Base-by-base conservation (phyloP, 1,139 yeast genomes). In the Taphrina populina region DNA sequence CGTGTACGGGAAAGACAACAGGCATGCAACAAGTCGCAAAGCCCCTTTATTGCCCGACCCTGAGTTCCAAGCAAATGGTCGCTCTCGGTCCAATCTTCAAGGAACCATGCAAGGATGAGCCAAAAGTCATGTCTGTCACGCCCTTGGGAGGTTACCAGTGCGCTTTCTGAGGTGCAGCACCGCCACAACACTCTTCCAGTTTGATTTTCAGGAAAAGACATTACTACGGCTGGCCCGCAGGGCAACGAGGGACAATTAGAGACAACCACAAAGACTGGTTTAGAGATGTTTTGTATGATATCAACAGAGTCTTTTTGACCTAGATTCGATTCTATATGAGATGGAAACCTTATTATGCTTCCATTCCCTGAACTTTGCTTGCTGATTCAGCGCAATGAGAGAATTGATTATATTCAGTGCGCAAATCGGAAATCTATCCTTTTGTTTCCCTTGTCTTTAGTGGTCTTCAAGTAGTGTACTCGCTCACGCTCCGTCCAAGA, bases 401-500 rank as follows among this genome's bases (percentile, higher is more conserved):
- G n/a, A n/a, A n/a, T n/a, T n/a, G n/a, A n/a, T 27, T 27, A 15
- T 15, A 8, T 37, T 37, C 13, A 40, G 13, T 40, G 45, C 1
- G 45, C 45, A 6, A 40, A 40, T 13, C 45, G 20, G 23, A 40
- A 40, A 2, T 40, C 45, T 13, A 40, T 24, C 6, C 45, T 32
- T 13, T 40, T 40, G 34, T 40, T 40, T 24, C 45, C 45, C 13
- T 24, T 7, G 26, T 40, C 45, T 13, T 40, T 40, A 1, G 45
- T 75, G 11, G 64, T 71, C 3, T 60, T 59, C 30, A 73, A 64
- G 63, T 82, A 82, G 11, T 71, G 64, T 6, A 69, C 71, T 62
- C 71, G 72, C 62, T 82, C 81, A 20, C 77, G 79, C 0, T 62
- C 64, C 2, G 76, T 65, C 77, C 80, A 66, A 2, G 67, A 63